A percentile compares a stretch with the other conserved stretches of the same genome.
phyloP scores from a whole-genome alignment of 2,329 filamentous ascomycete species.

The Penicillium sp. region DNA sequence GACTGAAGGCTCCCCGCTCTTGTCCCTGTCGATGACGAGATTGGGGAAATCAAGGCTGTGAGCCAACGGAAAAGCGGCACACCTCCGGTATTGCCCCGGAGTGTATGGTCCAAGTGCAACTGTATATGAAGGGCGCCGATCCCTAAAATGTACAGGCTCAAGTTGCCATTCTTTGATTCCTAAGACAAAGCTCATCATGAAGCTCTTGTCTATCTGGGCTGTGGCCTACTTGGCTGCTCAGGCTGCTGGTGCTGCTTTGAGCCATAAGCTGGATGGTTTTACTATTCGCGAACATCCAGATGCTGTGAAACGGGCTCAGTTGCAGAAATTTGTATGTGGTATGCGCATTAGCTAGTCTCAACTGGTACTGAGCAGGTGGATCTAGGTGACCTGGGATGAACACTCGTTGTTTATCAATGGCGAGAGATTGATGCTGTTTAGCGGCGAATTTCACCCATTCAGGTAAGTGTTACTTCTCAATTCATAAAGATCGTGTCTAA shows the following conservation, averaged over 20 bases:
- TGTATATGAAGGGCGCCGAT: slow-evolving; percentile 18
- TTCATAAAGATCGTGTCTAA: slow-evolving; percentile 1
- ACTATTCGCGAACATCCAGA: slow-evolving; percentile 41
- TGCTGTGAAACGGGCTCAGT: slow-evolving; percentile 42
- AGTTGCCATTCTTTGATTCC: not conserved
- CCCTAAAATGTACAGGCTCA: slow-evolving; percentile 8
- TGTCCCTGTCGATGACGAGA: slow-evolving; percentile 11
- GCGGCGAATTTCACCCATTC: slow-evolving; percentile 69
- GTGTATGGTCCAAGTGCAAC: slow-evolving; percentile 3
- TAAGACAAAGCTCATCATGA: slow-evolving; percentile 30
- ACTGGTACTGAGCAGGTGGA: not conserved
- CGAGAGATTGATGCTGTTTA: slow-evolving; percentile 65
- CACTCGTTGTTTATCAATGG: slow-evolving; percentile 65
- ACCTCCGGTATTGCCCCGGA: slow-evolving; percentile 3
- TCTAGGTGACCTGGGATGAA: slow-evolving; percentile 63
- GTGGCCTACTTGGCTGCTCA: slow-evolving; percentile 42
- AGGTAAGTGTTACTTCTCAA: slow-evolving; percentile 32
- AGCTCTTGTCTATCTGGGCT: slow-evolving; percentile 31
- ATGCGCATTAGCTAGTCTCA: not conserved
- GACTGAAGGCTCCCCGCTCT: slow-evolving; percentile 4
- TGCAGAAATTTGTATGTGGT: slow-evolving; percentile 53
- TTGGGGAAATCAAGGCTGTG: not conserved
- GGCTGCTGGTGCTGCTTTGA: slow-evolving; percentile 46
- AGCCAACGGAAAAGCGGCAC: not conserved
- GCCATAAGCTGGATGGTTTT: slow-evolving; percentile 47